These are phyloP conservation scores for Chenopodium suecicum DNA, from an alignment of 148 eudicot genomes.

Conservation along the genomic window DNA sequence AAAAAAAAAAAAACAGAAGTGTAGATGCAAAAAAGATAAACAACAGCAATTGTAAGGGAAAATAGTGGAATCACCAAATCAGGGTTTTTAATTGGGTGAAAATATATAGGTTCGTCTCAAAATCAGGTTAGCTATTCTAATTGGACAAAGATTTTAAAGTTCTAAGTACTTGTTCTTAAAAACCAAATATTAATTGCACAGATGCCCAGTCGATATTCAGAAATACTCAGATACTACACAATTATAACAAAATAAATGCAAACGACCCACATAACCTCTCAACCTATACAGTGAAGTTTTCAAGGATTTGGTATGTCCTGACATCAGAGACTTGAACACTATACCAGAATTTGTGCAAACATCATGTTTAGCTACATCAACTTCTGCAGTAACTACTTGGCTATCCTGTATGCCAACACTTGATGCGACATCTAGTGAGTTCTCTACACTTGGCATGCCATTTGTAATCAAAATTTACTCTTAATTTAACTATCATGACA, in stretches of 20 bases:
- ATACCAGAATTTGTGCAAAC: slow-evolving; percentile 43
- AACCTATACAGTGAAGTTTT: slow-evolving; percentile 43
- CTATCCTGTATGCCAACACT: slow-evolving; percentile 54
- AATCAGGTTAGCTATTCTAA: neutral
- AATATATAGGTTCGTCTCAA: neutral
- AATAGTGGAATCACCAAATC: no score
- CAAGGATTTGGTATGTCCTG: slow-evolving; percentile 52
- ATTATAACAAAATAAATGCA: slow-evolving; percentile 54
- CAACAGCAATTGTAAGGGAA: no score
- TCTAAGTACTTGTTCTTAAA: neutral
- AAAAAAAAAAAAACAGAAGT: neutral
- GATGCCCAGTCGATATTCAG: slow-evolving; percentile 36
- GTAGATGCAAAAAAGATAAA: neutral
- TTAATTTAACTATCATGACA: no score
- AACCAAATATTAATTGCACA: neutral
- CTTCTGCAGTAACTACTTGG: slow-evolving; percentile 53
- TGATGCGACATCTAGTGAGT: slow-evolving; percentile 46
- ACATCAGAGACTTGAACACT: slow-evolving; percentile 32
- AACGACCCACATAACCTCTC: slow-evolving; percentile 50
- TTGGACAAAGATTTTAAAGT: neutral
- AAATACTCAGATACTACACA: slow-evolving; percentile 11
- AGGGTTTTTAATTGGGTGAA: no score
- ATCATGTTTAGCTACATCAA: slow-evolving; percentile 61
- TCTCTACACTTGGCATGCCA: slow-evolving; percentile 32
- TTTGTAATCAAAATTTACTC: no score